phyloP scores from a whole-genome alignment of 2,329 filamentous ascomycete species.

The Aureobasidium sp. region DNA sequence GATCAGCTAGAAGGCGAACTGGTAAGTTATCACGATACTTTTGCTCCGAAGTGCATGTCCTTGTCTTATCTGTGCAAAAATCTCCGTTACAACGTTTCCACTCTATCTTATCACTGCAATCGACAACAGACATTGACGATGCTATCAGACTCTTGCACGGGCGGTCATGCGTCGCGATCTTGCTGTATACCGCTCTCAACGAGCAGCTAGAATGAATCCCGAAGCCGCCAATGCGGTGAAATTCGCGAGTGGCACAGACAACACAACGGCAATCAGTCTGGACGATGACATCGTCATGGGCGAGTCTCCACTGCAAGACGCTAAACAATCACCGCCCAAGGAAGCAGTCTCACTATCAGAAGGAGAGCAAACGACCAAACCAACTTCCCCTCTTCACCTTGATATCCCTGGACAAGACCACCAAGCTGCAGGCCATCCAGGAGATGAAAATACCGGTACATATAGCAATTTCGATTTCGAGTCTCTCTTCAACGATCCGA shows the following conservation, averaged over 20 bases:
- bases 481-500: constrained; percentile 28
- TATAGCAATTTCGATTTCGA: constrained; percentile 28
- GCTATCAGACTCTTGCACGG: constrained; percentile 25
- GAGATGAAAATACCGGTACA: constrained; percentile 16
- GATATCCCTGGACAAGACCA: constrained; percentile 12
- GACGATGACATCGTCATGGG: constrained; percentile 17
- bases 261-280: background rate
- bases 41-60: background rate
- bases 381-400: constrained; percentile 1
- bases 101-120: background rate
- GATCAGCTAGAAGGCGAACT: constrained; percentile 44
- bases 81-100: background rate
- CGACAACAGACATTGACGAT: constrained; percentile 4
- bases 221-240: background rate
- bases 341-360: background rate
- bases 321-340: constrained; percentile 11
- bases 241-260: background rate
- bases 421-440: constrained; percentile 5
- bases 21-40: constrained; percentile 22
- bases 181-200: constrained; percentile 24
- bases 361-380: background rate
- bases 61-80: background rate
- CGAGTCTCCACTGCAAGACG: constrained; percentile 8
- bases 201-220: background rate
- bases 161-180: constrained; percentile 30